Conservation (phyloP, 352 stramenopile species). For the Aphanomyces invadans region DNA sequence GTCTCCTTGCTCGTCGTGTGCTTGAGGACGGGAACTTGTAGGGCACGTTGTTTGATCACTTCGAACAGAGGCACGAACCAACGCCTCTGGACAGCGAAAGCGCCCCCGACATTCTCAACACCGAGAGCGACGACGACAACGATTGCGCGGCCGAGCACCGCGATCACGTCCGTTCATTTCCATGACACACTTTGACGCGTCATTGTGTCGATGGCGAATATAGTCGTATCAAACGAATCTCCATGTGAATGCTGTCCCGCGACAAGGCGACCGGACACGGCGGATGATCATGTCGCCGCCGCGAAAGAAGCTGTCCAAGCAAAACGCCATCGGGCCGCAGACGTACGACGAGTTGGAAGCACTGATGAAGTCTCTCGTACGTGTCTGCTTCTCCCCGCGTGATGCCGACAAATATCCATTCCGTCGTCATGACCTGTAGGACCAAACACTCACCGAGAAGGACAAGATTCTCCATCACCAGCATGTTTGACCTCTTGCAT, state of each 20-base stretch:
- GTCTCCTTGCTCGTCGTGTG: too few relatives aligned
- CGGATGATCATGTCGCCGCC: conserved; percentile 9
- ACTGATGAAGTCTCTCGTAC: conserved; percentile 20
- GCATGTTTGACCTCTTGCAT: not conserved
- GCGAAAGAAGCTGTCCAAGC: not conserved
- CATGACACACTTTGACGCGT: too few relatives aligned
- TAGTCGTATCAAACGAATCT: too few relatives aligned
- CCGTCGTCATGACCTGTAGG: conserved; percentile 9
- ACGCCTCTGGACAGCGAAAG: not conserved
- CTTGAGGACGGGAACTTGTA: too few relatives aligned
- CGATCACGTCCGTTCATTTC: too few relatives aligned
- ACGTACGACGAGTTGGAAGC: conserved; percentile 24
- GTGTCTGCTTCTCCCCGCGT: not conserved
- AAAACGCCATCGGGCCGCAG: not conserved
- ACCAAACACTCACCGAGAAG: conserved; percentile 14
- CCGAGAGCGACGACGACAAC: not conserved
- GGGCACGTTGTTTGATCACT: not conserved
- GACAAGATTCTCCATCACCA: conserved; percentile 9
- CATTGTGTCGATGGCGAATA: too few relatives aligned
- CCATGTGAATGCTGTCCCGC: not conserved
- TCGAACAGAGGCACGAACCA: not conserved
- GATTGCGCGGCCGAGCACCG: not conserved
- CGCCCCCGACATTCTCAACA: not conserved
- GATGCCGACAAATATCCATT: too few relatives aligned
- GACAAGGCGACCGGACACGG: not conserved